A percentile compares a stretch with the other conserved stretches of the same genome.
Conservation (phyloP, 768 basidiomycete species). For the Lactarius pseudohatsudake region DNA sequence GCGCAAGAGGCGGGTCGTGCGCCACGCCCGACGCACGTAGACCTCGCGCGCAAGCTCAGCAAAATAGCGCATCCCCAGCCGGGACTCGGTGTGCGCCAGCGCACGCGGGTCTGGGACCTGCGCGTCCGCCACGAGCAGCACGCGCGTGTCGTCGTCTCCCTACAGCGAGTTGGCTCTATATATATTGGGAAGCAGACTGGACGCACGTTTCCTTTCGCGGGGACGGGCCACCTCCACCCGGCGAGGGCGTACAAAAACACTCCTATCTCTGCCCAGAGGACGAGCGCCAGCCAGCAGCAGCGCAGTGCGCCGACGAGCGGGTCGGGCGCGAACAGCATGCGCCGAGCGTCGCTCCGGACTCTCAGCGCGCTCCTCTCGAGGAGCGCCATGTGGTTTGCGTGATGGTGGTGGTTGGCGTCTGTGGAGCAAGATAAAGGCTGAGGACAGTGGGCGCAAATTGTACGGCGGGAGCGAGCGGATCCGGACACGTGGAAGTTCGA, state of each 20-base stretch:
- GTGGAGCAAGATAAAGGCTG: too few species aligned
- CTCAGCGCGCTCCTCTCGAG: slow-evolving; percentile 1
- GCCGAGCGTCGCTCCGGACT: not conserved
- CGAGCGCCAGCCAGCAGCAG: slow-evolving; percentile 56
- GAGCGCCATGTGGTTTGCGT: not conserved
- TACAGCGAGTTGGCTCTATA: too few species aligned
- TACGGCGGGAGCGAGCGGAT: too few species aligned
- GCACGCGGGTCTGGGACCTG: slow-evolving; percentile 60
- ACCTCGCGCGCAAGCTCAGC: slow-evolving; percentile 70
- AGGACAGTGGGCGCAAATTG: not conserved
- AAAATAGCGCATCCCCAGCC: slow-evolving; percentile 32
- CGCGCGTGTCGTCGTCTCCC: slow-evolving; percentile 33
- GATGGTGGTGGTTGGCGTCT: not conserved
- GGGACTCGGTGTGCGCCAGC: too few species aligned
- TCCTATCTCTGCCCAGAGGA: slow-evolving; percentile 71
- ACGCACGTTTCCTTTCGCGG: too few species aligned
- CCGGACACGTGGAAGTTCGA: not conserved
- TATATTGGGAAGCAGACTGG: too few species aligned
- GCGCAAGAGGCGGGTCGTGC: slow-evolving; percentile 51
- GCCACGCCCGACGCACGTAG: slow-evolving; percentile 85
- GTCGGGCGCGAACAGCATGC: slow-evolving; percentile 8
- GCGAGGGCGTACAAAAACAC: slow-evolving; percentile 50
- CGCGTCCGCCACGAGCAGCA: slow-evolving; percentile 83
- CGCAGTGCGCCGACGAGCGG: slow-evolving; percentile 39
- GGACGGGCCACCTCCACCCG: slow-evolving; percentile 61